Percentiles rank a stretch among this genome's conserved stretches.
Conservation (phyloP, 2,329 filamentous ascomycete genomes). For the Colletotrichum higginsianum region DNA sequence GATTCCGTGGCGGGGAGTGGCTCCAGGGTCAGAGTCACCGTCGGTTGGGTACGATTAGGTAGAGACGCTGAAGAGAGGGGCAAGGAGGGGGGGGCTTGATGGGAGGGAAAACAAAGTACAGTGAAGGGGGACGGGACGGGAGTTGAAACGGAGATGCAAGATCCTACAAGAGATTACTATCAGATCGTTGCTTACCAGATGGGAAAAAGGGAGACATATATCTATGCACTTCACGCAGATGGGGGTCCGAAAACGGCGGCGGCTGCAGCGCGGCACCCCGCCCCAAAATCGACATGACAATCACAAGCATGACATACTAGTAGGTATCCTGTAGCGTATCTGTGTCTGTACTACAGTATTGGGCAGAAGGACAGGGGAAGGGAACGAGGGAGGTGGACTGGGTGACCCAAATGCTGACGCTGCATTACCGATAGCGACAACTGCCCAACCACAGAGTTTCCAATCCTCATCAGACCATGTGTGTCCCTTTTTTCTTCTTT, state of each 20-base stretch:
- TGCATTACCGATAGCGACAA: slow-evolving; percentile 20
- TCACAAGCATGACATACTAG: slow-evolving; percentile 16
- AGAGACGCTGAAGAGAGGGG: background rate
- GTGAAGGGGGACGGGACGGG: background rate
- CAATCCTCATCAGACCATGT: slow-evolving; percentile 19
- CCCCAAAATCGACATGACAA: background rate
- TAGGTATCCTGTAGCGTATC: too few relatives aligned
- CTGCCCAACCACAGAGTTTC: slow-evolving; percentile 27
- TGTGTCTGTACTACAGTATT: too few relatives aligned
- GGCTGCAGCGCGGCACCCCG: background rate
- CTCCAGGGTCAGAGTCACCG: background rate
- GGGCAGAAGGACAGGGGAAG: too few relatives aligned
- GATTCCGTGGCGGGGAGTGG: background rate
- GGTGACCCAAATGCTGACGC: slow-evolving; percentile 19
- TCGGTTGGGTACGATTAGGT: background rate
- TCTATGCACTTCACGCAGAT: background rate
- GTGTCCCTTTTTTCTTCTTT: too few relatives aligned
- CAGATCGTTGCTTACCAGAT: slow-evolving; percentile 34
- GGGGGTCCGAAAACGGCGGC: slow-evolving; percentile 39
- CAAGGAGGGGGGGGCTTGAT: background rate
- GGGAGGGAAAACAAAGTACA: background rate
- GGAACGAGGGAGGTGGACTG: background rate
- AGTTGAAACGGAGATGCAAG: slow-evolving; percentile 25
- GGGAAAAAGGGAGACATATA: background rate
- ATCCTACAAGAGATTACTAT: slow-evolving; percentile 20